Evolutionary conservation across 192 early-diverging fungal species (phyloP), one percentile per base, ranked within the genome.

Genomic region (Phycomyces nitens): DNA sequence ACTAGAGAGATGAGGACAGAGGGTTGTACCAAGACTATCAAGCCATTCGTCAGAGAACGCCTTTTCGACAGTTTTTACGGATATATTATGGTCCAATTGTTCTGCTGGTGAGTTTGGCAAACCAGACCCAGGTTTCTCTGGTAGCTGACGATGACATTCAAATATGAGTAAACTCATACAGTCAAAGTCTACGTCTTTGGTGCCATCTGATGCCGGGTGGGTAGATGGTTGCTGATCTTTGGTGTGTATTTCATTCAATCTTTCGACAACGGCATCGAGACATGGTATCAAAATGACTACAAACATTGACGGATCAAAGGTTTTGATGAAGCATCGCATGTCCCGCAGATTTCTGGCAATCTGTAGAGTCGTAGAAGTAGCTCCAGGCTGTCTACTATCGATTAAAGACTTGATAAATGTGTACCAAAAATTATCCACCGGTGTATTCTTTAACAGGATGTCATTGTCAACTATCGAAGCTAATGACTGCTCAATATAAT

Each of bases 261-360:
- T 51, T 68, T 66, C 34, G 23, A 84, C 53, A 41, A 78, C 56
- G 64, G 61, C 51, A 62, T 71, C 50, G 52, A 73, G 40, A 55
- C 66, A 61, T 11, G 83, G 83, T 12, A 79, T 65, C 16, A 85
- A 60, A 22, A 80, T 62, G 29, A 82, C 77, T 1, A 81, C 60
- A 40, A 82, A 77, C 2, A 80, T 71, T 26, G 66, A 68, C 4
- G 73, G 42, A 53, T 81, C 75, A 60, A 76, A 65, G 11, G 66
- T 77, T 66, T 85, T 85, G 47, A 85, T 70, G 71, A 85, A 85
- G 40, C 84, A 85, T 20, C 77, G 66, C 24, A 81, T 72, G 20
- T 85, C 79, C 47, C 69, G 60, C 14, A 82, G 63, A 49, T 75
- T 68, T 49, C 52, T 58, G 1, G 66, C 63, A n/a, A 75, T 69